These are phyloP conservation scores for Phlebiopsis gigantea DNA, from an alignment of 768 basidiomycete genomes.

Conservation along the genomic window DNA sequence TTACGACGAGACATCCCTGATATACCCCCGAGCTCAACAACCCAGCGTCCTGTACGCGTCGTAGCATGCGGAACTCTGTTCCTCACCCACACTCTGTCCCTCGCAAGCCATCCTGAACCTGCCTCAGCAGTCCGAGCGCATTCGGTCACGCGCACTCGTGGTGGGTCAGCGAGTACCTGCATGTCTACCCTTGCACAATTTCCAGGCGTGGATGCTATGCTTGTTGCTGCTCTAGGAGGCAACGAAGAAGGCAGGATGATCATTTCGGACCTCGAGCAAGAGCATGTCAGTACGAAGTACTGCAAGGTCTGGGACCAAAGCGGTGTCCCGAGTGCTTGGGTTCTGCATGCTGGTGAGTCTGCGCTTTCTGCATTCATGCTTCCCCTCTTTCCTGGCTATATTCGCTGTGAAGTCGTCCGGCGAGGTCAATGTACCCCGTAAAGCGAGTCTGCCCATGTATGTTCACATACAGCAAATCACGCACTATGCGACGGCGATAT, in stretches of 20 bases:
- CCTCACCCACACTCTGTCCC: constrained; percentile 62
- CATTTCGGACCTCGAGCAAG: constrained; percentile 56
- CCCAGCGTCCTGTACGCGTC: constrained; percentile 50
- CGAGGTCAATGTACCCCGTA: too few relatives aligned
- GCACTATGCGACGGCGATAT: too few relatives aligned
- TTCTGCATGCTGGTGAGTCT: constrained; percentile 64
- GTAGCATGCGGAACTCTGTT: constrained; percentile 81
- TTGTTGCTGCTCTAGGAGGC: constrained; percentile 71
- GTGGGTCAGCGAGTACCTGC: constrained; percentile 68
- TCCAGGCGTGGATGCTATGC: constrained; percentile 53
- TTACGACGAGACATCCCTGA: constrained; percentile 25
- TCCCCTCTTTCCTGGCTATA: too few relatives aligned
- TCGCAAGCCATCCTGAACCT: constrained; percentile 56
- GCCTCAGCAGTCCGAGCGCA: constrained; percentile 63
- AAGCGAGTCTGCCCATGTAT: too few relatives aligned
- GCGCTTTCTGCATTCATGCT: neutral
- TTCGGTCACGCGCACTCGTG: constrained; percentile 59
- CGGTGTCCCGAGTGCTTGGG: constrained; percentile 79
- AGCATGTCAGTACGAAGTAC: constrained; percentile 65
- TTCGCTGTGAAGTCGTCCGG: too few relatives aligned
- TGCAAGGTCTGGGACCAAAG: constrained; percentile 70
- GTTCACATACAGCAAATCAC: too few relatives aligned
- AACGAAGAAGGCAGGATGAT: constrained; percentile 65
- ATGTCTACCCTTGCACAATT: constrained; percentile 73
- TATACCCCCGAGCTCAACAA: constrained; percentile 5